Evolutionary conservation across 73 alveolate species (phyloP), one percentile per base, ranked within the genome.

Genomic region (Tetrahymena elliotti): DNA sequence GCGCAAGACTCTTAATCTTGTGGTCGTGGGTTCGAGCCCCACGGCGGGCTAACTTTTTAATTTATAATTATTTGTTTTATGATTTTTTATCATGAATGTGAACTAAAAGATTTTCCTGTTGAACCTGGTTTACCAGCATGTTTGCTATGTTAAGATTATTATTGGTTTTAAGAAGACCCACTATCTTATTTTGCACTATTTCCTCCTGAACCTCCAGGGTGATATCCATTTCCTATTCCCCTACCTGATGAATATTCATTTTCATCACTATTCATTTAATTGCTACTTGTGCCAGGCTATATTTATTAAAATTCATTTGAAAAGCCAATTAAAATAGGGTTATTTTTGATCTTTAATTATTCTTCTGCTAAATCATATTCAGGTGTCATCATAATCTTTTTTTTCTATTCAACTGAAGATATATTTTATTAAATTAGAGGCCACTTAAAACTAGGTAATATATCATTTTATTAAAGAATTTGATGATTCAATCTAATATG

Each of bases 1-100:
- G 88, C 88, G 88, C 88, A 68, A 68, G 88, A 68, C 88, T 68
- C 88, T 68, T 68, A 68, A 68, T 68, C 88, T 68, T 68, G 88
- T 68, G 88, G 88, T 68, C 88, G 88, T 27, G 88, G 88, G 88
- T 68, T 68, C 88, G 88, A 68, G 88, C 88, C 88, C 88, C 88
- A 27, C 88, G 88, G 88, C 88, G 88, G 88, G 88, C 88, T 68
- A 27, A 68, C 20, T 31, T 68, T 68, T 68, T 68, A 16, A 27
- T 22, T 10, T 6, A 13, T n/a, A 8, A 18, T 52, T 4, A 52
- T 52, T 6, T 7, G 6, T 53, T 15, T 68, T 68, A 22, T 2
- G 33, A 53, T 53, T 68, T 68, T 68, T 4, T n/a, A n/a, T 68
- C 88, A 68, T 18, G 88, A 68, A 68, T 68, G 88, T 18, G 88